Percentiles rank a stretch among this genome's conserved stretches.
Conservation (phyloP, 352 stramenopile species). For the Phytophthora sansomeana region DNA sequence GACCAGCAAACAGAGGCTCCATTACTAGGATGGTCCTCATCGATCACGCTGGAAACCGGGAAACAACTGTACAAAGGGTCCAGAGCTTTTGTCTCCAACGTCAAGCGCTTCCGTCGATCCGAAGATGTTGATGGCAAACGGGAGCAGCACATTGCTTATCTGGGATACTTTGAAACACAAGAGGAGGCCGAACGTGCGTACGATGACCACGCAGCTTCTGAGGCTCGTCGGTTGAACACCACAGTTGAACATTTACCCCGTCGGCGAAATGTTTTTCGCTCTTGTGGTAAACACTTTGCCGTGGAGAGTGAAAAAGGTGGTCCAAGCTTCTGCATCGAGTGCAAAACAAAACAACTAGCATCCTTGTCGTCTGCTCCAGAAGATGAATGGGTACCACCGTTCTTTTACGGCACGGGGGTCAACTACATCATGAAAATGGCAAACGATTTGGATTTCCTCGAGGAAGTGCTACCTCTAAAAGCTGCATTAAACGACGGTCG, state of each 20-base stretch:
- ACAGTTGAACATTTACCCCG: conserved; percentile 60
- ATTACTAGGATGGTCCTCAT: conserved; percentile 69
- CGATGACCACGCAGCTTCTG: conserved; percentile 62
- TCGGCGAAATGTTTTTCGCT: conserved; percentile 73
- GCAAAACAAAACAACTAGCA: conserved; percentile 65
- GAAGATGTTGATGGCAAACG: conserved; percentile 60
- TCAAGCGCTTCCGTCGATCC: conserved; percentile 76
- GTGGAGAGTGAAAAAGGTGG: conserved; percentile 79
- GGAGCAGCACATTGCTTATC: conserved; percentile 71
- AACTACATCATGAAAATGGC: conserved; percentile 87
- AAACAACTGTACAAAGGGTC: conserved; percentile 75
- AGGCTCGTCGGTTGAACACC: conserved; percentile 75
- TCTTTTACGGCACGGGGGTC: conserved; percentile 60
- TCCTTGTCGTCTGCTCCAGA: conserved; percentile 25
- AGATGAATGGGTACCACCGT: conserved; percentile 71
- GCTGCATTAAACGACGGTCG: conserved; percentile 47
- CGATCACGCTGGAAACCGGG: conserved; percentile 73
- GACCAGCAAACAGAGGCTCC: conserved; percentile 25
- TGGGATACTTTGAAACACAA: conserved; percentile 74
- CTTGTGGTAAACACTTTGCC: conserved; percentile 82
- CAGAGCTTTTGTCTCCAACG: conserved; percentile 71
- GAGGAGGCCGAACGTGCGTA: conserved; percentile 78
- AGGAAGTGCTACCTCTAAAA: conserved; percentile 59
- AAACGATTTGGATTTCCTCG: conserved; percentile 77
- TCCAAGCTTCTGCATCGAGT: conserved; percentile 82